Evolutionary conservation across 768 basidiomycete genomes (phyloP).

Genomic region (Trametes cubensis): DNA sequence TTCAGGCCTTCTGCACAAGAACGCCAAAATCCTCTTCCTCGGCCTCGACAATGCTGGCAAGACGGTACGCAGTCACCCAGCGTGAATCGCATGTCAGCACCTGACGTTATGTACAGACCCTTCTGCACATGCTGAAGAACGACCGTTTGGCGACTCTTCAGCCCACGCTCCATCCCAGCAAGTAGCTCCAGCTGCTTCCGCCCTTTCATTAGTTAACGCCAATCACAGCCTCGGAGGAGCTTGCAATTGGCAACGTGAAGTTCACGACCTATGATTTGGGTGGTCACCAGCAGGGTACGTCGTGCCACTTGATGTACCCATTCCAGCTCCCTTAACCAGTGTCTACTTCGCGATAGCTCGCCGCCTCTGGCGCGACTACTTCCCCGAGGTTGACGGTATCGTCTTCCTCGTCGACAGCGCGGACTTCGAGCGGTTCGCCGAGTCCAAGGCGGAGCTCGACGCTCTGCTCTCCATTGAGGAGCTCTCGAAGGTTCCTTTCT

Average conservation of each 20-base stretch:
- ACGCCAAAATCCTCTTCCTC: conserved; percentile 99
- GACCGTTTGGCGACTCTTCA: conserved; percentile 96
- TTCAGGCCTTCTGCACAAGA: conserved; percentile 90
- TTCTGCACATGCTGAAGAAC: conserved; percentile 99
- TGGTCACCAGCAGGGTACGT: conserved; percentile 91
- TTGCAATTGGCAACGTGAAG: conserved; percentile 98
- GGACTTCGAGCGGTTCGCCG: conserved; percentile 94
- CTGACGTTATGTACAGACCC: conserved; percentile 56
- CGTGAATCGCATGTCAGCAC: neutral
- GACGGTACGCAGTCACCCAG: conserved; percentile 59
- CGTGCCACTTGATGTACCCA: neutral
- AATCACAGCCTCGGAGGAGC: conserved; percentile 90
- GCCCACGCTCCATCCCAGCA: conserved; percentile 98
- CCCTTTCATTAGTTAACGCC: conserved; percentile 19
- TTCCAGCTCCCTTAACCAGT: neutral
- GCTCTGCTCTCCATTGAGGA: conserved; percentile 95
- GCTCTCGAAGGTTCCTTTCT: conserved; percentile 94
- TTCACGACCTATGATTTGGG: conserved; percentile 99
- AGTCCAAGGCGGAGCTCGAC: conserved; percentile 97
- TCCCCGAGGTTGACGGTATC: conserved; percentile 99
- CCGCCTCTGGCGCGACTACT: conserved; percentile 99
- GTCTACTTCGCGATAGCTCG: conserved; percentile 57
- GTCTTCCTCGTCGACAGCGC: conserved; percentile 98
- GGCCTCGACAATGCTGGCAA: conserved; percentile 99
- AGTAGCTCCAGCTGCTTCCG: conserved; percentile 30